phyloP scores from a whole-genome alignment of 2,329 filamentous ascomycete species.

The Pseudocercospora ulei region DNA sequence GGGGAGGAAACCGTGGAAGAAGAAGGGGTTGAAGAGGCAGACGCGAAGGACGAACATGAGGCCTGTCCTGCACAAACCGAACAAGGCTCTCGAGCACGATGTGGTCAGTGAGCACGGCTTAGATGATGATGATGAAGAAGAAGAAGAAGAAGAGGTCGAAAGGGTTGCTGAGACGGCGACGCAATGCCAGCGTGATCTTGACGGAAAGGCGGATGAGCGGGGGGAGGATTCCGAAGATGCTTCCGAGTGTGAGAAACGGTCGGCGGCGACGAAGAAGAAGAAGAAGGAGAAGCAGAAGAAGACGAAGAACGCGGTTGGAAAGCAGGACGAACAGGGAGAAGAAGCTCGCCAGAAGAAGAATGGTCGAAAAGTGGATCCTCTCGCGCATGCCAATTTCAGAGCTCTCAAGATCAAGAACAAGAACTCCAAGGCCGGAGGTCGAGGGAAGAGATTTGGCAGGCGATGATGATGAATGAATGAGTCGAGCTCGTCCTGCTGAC shows the following conservation, averaged over 20 bases:
- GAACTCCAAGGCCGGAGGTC: conserved; percentile 38
- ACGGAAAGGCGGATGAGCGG: conserved; percentile 10
- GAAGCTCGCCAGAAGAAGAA: conserved; percentile 33
- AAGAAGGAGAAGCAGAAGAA: conserved; percentile 14
- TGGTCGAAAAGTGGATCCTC: conserved; percentile 40
- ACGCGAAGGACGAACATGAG: conserved; percentile 56
- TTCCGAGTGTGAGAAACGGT: background rate
- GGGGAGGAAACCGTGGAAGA: conserved; percentile 59
- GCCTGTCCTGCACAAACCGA: conserved; percentile 30
- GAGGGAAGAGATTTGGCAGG: conserved; percentile 34
- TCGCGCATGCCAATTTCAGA: conserved; percentile 43
- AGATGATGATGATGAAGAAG: conserved; percentile 13
- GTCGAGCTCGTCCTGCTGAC: too few relatives aligned
- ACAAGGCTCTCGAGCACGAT: conserved; percentile 25
- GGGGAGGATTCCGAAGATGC: conserved; percentile 5
- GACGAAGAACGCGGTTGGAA: conserved; percentile 1
- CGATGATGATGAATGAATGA: too few relatives aligned
- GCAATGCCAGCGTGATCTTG: conserved; percentile 11
- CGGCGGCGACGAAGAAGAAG: conserved; percentile 2
- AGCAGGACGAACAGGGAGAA: conserved; percentile 8
- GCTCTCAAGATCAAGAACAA: conserved; percentile 46
- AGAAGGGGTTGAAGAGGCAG: conserved; percentile 73
- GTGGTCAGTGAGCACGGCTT: conserved; percentile 11
- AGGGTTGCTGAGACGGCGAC: conserved; percentile 25
- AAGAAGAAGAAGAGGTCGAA: conserved; percentile 7